phyloP scores from a whole-genome alignment of 352 stramenopile species.

The Globisporangium okanoganense region DNA sequence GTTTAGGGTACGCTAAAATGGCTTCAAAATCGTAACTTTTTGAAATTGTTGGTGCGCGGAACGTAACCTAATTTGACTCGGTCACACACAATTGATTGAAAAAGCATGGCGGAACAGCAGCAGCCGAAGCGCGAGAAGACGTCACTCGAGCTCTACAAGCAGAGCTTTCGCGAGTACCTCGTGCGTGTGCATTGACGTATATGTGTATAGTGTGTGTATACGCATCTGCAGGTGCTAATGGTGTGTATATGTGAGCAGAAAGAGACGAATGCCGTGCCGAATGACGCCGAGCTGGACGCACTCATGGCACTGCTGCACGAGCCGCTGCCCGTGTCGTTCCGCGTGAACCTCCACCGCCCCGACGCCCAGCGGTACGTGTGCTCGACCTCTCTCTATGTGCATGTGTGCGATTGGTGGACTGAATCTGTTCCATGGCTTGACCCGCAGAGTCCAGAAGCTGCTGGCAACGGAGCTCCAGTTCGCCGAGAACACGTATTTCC shows the following conservation, averaged over 20 bases:
- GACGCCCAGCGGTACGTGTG: conserved; percentile 39
- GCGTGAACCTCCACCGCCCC: conserved; percentile 69
- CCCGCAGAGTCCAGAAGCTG: conserved; percentile 37
- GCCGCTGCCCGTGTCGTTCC: conserved; percentile 78
- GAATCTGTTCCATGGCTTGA: not conserved
- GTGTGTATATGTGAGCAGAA: conserved; percentile 21
- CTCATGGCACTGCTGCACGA: conserved; percentile 75
- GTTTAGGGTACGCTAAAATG: not conserved
- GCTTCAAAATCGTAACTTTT: not conserved
- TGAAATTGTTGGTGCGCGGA: not conserved
- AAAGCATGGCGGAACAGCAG: conserved; percentile 5
- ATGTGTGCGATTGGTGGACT: not conserved
- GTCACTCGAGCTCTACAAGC: conserved; percentile 72
- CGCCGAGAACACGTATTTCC: conserved; percentile 38
- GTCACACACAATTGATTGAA: not conserved
- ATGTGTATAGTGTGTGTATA: not conserved
- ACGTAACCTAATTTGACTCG: not conserved
- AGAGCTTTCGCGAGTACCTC: conserved; percentile 82
- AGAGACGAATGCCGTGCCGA: conserved; percentile 53
- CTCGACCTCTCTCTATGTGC: not conserved
- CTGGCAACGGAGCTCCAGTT: conserved; percentile 61
- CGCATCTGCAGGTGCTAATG: not conserved
- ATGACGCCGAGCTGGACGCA: conserved; percentile 44
- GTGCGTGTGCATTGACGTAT: conserved; percentile 19
- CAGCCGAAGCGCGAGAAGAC: conserved; percentile 35